Conservation (phyloP, 306 rosid genomes). For the Gastrolobium bilobum region DNA sequence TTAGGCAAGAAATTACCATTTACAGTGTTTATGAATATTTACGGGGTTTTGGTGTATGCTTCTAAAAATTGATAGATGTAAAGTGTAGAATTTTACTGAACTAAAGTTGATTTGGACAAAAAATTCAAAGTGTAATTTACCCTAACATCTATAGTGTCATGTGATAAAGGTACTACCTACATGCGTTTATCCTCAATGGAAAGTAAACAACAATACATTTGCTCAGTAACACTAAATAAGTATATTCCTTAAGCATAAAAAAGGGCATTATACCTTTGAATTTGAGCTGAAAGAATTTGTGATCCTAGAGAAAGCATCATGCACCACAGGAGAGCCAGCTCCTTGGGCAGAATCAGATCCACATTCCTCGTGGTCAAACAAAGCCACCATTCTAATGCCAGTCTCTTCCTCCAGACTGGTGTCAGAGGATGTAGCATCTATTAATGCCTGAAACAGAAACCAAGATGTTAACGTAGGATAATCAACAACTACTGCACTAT, state of each 20-base stretch:
- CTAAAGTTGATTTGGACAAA: not conserved
- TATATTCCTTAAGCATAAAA: not conserved
- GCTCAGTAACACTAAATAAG: constrained; percentile 3
- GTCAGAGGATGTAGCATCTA: constrained; percentile 76
- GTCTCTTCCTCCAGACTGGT: constrained; percentile 76
- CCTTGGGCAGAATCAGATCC: constrained; percentile 87
- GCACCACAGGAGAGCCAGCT: constrained; percentile 87
- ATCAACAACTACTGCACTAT: constrained; percentile 7
- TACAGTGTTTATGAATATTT: not conserved
- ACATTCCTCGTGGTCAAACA: constrained; percentile 91
- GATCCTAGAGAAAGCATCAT: constrained; percentile 74
- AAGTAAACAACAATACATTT: constrained; percentile 10
- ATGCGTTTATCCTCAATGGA: not conserved
- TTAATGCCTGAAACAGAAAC: constrained; percentile 67
- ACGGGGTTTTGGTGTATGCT: not conserved
- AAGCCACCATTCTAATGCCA: constrained; percentile 86
- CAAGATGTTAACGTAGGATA: constrained; percentile 33
- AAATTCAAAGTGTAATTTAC: not conserved
- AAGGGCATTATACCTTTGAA: constrained; percentile 56
- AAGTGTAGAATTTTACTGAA: constrained; percentile 18
- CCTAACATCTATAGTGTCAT: not conserved
- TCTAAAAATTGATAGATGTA: not conserved
- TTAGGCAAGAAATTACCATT: not conserved
- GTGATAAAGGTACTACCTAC: not conserved
- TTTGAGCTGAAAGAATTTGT: constrained; percentile 70